Evolutionary conservation across 2,329 filamentous ascomycete species (phyloP).

Genomic region (Talaromyces islandicus): DNA sequence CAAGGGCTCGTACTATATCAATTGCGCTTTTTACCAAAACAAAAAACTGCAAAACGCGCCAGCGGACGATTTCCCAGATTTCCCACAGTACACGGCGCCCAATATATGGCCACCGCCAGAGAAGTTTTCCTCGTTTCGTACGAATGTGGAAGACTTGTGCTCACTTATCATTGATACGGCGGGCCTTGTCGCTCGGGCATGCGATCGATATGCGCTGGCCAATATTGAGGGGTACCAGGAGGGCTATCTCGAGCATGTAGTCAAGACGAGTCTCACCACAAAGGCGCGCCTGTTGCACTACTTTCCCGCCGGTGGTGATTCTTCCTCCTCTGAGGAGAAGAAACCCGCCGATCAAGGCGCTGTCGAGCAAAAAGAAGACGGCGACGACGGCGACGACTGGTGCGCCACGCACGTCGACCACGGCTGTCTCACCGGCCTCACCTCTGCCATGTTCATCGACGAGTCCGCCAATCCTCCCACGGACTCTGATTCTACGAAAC

Average conservation of each 20-base stretch:
- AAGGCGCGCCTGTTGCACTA: slow-evolving; percentile 93
- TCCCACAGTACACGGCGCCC: slow-evolving; percentile 81
- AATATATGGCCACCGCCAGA: slow-evolving; percentile 78
- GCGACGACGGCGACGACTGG: slow-evolving; percentile 88
- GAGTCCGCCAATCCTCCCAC: slow-evolving; percentile 47
- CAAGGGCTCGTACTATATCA: slow-evolving; percentile 61
- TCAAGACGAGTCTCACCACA: slow-evolving; percentile 76
- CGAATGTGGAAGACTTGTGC: slow-evolving; percentile 69
- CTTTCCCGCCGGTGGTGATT: slow-evolving; percentile 52
- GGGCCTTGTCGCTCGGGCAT: slow-evolving; percentile 80
- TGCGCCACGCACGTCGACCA: slow-evolving; percentile 76
- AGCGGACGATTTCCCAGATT: slow-evolving; percentile 41
- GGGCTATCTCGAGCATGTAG: slow-evolving; percentile 81
- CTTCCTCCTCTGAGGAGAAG: neutral
- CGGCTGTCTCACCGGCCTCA: slow-evolving; percentile 88
- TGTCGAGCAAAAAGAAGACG: slow-evolving; percentile 49
- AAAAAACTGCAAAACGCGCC: slow-evolving; percentile 31
- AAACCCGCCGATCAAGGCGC: neutral
- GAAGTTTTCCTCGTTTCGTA: slow-evolving; percentile 68
- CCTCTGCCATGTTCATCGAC: slow-evolving; percentile 93
- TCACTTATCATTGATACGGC: slow-evolving; percentile 82
- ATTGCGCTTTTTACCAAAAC: slow-evolving; percentile 51
- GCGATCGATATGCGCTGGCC: slow-evolving; percentile 74
- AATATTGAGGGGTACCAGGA: slow-evolving; percentile 71
- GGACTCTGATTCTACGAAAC: slow-evolving; percentile 24